A percentile compares a stretch with the other conserved stretches of the same genome.
Evolutionary conservation across 169 alveolate species (phyloP).

Genomic region (Ichthyophthirius multifiliis): DNA sequence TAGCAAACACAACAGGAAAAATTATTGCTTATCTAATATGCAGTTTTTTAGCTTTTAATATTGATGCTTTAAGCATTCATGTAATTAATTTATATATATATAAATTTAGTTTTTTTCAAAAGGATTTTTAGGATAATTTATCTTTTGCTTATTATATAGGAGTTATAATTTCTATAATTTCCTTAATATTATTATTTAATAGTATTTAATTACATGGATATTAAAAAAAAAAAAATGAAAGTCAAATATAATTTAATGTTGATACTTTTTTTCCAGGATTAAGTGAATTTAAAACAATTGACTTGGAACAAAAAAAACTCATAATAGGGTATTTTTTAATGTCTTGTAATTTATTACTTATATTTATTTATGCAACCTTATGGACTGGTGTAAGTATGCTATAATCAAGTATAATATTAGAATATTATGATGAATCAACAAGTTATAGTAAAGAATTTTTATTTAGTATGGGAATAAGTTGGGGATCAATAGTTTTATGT

Average conservation of each 20-base stretch:
- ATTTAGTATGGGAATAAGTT: not conserved
- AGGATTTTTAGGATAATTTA: not conserved
- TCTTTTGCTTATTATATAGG: not conserved
- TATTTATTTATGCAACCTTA: not conserved
- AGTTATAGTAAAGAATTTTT: not conserved
- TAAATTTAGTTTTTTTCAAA: not conserved
- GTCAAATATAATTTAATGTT: no score
- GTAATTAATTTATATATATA: not conserved
- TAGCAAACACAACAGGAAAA: not conserved
- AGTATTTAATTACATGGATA: no score
- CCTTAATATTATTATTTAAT: no score
- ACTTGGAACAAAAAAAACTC: no score
- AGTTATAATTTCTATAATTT: no score
- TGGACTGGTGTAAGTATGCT: not conserved
- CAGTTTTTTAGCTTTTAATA: not conserved
- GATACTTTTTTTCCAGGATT: no score
- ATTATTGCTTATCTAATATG: not conserved
- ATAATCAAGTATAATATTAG: not conserved
- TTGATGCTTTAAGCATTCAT: not conserved
- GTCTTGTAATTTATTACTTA: not conserved
- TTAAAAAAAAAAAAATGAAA: no score
- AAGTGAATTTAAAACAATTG: no score
- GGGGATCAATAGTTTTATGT: conserved; percentile 3
- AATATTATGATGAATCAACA: not conserved
- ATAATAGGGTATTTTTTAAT: not conserved